Base-by-base conservation (phyloP, 2,329 filamentous ascomycete species). In the Cordyceps javanica region DNA sequence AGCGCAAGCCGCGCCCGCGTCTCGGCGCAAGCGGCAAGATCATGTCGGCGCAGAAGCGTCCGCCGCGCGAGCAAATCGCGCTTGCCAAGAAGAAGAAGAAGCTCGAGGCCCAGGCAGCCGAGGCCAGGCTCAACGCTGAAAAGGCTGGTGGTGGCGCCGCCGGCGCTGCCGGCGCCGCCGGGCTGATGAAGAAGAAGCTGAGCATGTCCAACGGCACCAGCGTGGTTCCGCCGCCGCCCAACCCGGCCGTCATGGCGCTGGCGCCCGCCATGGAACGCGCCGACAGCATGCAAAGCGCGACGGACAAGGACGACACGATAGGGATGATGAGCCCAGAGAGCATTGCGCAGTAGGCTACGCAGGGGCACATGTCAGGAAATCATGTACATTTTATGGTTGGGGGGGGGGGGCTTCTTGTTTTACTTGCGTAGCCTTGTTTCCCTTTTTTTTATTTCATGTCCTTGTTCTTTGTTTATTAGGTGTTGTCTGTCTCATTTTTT, bases 41-140 rank as follows among this genome's bases (percentile, higher is more conserved):
- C 63, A 88, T 88, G 11, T 89, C 86, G 54, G 90, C 90, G 32
- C 85, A 91, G 65, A 96, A 95, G 75, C 80, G 90, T 8, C 89
- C 90, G 32, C 82, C 90, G 23, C 87, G 89, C 68, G 90, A 94
- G 69, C 89, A 92, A 70, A 86, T 91, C 56, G 89, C 89, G 32
- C 82, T 91, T 63, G 89, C 90, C 58, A 92, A 92, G 77, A 94
- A 93, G 75, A 92, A 90, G 76, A 90, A 92, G 75, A 93, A 93
- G 76, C 74, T 82, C 71, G 87, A 85, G 72, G 87, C 74, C 59
- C 83, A 75, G 68, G 81, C 79, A 23, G 78, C 78, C 6, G 77
- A 78, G 57, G 77, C 75, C 45, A 30, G 44, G 16, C 53, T 56
- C 53, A 74, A 72, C 65, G 69, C 2, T 70, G 69, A n/a, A 73